Conservation (phyloP, 2,329 filamentous ascomycete species). For the Scytalidium lignicola region DNA sequence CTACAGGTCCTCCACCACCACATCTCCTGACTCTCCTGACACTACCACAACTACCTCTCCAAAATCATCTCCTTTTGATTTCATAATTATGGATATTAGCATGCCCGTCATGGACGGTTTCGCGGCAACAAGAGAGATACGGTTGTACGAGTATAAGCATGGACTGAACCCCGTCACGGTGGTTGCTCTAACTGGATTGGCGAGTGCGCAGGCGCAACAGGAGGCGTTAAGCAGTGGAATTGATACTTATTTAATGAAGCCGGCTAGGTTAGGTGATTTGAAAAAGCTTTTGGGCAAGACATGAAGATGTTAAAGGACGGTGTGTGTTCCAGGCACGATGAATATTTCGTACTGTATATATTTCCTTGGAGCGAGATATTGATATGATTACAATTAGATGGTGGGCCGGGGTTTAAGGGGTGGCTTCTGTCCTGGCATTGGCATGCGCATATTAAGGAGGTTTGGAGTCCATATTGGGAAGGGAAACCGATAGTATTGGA, state of each 20-base stretch:
- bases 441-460: no score
- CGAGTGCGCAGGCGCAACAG: constrained; percentile 38
- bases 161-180: constrained; percentile 35
- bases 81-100: constrained; percentile 36
- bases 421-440: no score
- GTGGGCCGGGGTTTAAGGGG: no score
- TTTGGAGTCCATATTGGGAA: no score
- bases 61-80: not conserved
- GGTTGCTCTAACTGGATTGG: constrained; percentile 46
- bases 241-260: constrained; percentile 48
- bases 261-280: constrained; percentile 25
- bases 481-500: no score
- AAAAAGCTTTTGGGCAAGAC: constrained; percentile 30
- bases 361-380: no score
- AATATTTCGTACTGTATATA: no score
- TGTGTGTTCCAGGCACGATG: no score
- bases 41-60: constrained; percentile 14
- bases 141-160: constrained; percentile 38
- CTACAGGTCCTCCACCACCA: constrained; percentile 9
- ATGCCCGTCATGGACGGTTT: constrained; percentile 52
- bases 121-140: constrained; percentile 40
- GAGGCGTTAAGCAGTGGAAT: constrained; percentile 45
- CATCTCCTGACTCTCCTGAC: constrained; percentile 27
- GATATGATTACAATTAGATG: no score
- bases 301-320: no score